A percentile compares a stretch with the other conserved stretches of the same genome.
These are phyloP conservation scores for Metarhizium guizhouense DNA, from an alignment of 2,329 filamentous ascomycete species.

Conservation along the genomic window DNA sequence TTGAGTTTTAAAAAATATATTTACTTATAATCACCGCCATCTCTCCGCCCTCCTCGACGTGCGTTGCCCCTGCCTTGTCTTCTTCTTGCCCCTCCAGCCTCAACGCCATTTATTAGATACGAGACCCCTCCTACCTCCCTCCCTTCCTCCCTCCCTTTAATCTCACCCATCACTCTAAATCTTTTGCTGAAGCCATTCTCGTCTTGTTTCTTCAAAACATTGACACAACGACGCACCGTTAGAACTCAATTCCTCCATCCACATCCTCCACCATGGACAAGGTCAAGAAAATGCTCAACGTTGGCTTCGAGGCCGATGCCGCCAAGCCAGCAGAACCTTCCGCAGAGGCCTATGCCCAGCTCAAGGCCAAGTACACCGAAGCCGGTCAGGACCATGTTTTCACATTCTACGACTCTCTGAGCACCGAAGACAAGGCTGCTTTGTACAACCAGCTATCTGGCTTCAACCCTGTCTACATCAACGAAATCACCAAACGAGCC, in stretches of 20 bases:
- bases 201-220: too few species aligned
- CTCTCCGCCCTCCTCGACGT: background rate
- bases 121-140: background rate
- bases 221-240: too few species aligned
- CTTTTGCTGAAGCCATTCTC: background rate
- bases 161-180: background rate
- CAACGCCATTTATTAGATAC: background rate
- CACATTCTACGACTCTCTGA: constrained; percentile 73
- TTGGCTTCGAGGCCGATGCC: constrained; percentile 21
- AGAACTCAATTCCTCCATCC: background rate
- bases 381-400: constrained; percentile 74
- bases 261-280: constrained; percentile 28
- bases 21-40: background rate
- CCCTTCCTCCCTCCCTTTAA: background rate
- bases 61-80: background rate
- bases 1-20: background rate
- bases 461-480: constrained; percentile 82
- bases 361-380: constrained; percentile 66
- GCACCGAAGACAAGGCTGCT: constrained; percentile 59
- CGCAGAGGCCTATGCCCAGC: constrained; percentile 54
- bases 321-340: constrained; percentile 43
- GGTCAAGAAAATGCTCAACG: constrained; percentile 33
- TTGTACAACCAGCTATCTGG: constrained; percentile 74
- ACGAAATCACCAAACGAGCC: constrained; percentile 73
- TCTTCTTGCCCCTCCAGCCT: background rate